Evolutionary conservation across 768 basidiomycete species (phyloP).

Genomic region (Auricularia cornea): DNA sequence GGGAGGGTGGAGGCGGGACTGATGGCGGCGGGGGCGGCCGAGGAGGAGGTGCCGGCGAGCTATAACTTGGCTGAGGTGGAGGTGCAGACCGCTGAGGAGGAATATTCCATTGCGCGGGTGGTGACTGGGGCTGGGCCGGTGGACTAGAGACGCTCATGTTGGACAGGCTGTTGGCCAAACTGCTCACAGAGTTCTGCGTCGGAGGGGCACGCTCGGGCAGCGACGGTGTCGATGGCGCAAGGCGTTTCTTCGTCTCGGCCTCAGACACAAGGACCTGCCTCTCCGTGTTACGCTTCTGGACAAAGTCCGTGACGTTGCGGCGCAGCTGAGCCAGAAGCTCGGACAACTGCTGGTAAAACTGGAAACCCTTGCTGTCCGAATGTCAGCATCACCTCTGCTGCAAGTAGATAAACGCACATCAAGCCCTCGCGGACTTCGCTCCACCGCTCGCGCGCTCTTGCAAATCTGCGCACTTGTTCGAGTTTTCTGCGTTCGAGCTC

Average conservation of each 20-base stretch:
- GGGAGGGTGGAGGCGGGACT: slow-evolving; percentile 9
- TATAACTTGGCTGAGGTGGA: slow-evolving; percentile 11
- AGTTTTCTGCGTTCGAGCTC: slow-evolving; percentile 73
- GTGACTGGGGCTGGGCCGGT: not conserved
- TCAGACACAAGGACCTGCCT: slow-evolving; percentile 58
- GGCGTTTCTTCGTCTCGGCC: slow-evolving; percentile 62
- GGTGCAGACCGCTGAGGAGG: slow-evolving; percentile 14
- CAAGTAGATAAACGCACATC: slow-evolving; percentile 46
- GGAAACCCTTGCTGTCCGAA: slow-evolving; percentile 63
- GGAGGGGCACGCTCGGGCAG: slow-evolving; percentile 41
- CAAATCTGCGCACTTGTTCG: slow-evolving; percentile 64
- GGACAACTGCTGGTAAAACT: slow-evolving; percentile 79
- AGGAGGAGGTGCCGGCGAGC: slow-evolving; percentile 20
- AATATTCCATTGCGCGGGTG: slow-evolving; percentile 11
- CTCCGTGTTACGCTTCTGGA: slow-evolving; percentile 57
- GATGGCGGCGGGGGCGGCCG: slow-evolving; percentile 14
- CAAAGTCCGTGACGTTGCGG: slow-evolving; percentile 51
- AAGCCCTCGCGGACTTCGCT: slow-evolving; percentile 81
- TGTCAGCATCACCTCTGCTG: not conserved
- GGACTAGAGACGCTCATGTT: slow-evolving; percentile 10
- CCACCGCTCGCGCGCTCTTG: slow-evolving; percentile 72
- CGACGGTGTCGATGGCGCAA: slow-evolving; percentile 41
- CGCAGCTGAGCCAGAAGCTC: slow-evolving; percentile 53
- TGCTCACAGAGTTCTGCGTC: not conserved
- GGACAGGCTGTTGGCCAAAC: slow-evolving; percentile 2